Evolutionary conservation across 1,284 basidiomycete species (phyloP), one percentile per base, ranked within the genome.

Genomic region (Austroboletus novae-zelandiae): DNA sequence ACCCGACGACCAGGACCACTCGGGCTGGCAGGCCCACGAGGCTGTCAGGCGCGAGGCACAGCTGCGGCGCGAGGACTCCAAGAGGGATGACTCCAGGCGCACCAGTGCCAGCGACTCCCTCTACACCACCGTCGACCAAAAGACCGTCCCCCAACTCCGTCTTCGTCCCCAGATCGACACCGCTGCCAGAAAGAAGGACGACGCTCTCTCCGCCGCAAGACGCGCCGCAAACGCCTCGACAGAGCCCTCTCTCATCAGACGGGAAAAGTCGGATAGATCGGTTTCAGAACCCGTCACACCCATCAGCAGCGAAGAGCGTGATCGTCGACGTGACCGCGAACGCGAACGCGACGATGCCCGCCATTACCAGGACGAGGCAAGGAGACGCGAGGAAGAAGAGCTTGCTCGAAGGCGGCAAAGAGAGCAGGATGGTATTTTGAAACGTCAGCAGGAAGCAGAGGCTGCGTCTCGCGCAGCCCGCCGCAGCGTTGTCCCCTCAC

Each of bases 341-440:
- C 57, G 49, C 1, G 62, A 57, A 36, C 59, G 32, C 23, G 61
- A 65, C 10, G 52, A 59, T 13, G 43, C 45, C 5, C 40, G 55
- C 30, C 40, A 61, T 45, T 43, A 60, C 15, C 61, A 65, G 41
- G 62, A 64, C 49, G 65, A 63, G 41, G 37, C 45, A 37, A 64
- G 53, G 48, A 54, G 57, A 39, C 59, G 58, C n/a, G 72, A 71
- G 32, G 65, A 71, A 32, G 69, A 71, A 32, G 66, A 65, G 2
- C 14, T n/a, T 0, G 47, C 27, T 31, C 52, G 69, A 39, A 65
- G 68, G 53, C 63, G 71, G 35, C 59, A 59, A 39, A 65, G 68
- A 47, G 77, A 80, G 52, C 73, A 76, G 37, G 76, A 75, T 6
- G 76, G 73, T 1, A 79, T 79, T 45, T 18, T 70, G n/a, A 73